These are phyloP conservation scores for Rhododendron williamsianum DNA, from an alignment of 148 eudicot species.

Conservation along the genomic window DNA sequence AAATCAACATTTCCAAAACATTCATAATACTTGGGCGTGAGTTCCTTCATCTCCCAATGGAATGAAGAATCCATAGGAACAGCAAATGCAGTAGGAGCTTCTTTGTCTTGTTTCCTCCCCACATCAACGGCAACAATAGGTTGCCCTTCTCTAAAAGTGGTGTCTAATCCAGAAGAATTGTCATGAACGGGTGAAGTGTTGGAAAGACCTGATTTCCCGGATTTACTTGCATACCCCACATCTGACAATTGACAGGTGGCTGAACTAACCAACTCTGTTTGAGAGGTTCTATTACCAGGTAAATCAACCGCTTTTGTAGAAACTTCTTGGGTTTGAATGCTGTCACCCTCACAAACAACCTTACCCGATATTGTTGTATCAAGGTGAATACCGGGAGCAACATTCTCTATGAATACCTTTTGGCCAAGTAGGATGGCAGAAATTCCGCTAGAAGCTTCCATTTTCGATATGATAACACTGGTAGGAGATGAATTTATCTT, in stretches of 20 bases:
- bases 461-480: not conserved
- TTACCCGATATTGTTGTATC: conserved; percentile 1
- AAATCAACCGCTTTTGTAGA: conserved; percentile 1
- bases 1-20: conserved; percentile 13
- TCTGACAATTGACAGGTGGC: conserved; percentile 13
- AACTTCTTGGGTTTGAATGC: not conserved
- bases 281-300: conserved; percentile 11
- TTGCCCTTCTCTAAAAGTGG: conserved; percentile 16
- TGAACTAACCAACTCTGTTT: not conserved
- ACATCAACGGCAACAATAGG: conserved; percentile 7
- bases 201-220: not conserved
- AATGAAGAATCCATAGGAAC: conserved; percentile 4
- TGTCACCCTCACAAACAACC: not conserved
- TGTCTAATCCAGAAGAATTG: conserved; percentile 15
- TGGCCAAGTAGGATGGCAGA: conserved; percentile 8
- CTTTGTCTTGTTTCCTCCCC: conserved; percentile 9
- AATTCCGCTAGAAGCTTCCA: conserved; percentile 4
- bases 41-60: conserved; percentile 8
- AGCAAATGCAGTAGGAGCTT: conserved; percentile 4
- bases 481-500: conserved; percentile 6
- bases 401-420: not conserved
- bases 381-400: not conserved
- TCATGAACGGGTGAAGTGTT: conserved; percentile 19
- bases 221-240: conserved; percentile 16
- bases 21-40: conserved; percentile 1